Evolutionary conservation across 257 asterid genomes (phyloP).

Genomic region (Solanum dulcamara): DNA sequence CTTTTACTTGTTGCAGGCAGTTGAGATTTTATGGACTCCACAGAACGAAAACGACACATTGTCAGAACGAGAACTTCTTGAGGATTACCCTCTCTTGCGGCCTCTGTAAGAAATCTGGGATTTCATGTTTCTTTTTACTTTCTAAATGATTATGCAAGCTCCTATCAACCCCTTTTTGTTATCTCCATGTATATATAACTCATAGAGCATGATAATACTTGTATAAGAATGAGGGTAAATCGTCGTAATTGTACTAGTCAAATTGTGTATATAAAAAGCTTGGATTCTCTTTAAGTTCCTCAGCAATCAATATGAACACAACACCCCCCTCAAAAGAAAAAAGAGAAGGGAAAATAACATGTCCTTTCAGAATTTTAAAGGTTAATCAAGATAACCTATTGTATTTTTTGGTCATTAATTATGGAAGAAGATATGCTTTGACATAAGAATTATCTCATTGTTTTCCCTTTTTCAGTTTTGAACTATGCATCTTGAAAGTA

Average conservation of each 20-base stretch:
- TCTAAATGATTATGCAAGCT: background rate
- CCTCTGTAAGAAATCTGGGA: constrained; percentile 43
- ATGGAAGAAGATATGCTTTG: background rate
- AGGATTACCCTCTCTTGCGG: constrained; percentile 74
- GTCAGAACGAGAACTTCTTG: constrained; percentile 78
- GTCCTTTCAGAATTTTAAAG: background rate
- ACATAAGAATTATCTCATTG: background rate
- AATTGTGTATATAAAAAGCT: background rate
- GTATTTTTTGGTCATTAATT: background rate
- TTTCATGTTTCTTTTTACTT: background rate
- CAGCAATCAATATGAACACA: background rate
- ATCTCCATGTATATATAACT: background rate
- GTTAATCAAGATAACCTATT: background rate
- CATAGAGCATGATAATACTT: background rate
- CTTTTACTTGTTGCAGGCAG: constrained; percentile 43
- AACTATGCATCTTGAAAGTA: background rate
- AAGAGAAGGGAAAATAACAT: background rate
- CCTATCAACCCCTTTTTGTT: background rate
- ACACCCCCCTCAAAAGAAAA: background rate
- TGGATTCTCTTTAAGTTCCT: background rate
- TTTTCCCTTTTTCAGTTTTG: background rate
- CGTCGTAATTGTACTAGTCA: background rate
- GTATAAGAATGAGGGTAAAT: background rate
- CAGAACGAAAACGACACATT: constrained; percentile 73
- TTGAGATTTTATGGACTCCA: constrained; percentile 96